Evolutionary conservation across 2,329 filamentous ascomycete species (phyloP).

Genomic region (Mycosphaerella arachidis): DNA sequence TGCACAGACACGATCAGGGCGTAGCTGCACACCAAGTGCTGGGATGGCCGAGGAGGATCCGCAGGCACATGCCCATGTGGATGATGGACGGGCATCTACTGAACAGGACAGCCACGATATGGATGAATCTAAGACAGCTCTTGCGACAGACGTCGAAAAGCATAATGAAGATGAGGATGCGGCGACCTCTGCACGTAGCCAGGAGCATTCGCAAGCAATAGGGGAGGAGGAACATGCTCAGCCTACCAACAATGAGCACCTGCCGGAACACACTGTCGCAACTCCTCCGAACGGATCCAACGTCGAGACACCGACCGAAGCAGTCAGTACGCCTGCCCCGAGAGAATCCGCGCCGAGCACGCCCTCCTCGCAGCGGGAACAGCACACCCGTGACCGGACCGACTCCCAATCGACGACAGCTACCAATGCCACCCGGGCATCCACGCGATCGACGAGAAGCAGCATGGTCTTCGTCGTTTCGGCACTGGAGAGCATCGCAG

Average conservation of each 20-base stretch:
- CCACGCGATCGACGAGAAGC: conserved; percentile 62
- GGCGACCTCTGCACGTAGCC: conserved; percentile 7
- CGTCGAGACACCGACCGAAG: conserved; percentile 1
- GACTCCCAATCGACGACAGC: conserved; percentile 57
- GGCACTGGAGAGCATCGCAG: conserved; percentile 84
- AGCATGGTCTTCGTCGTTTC: conserved; percentile 95
- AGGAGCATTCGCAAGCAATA: conserved; percentile 6
- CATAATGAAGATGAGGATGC: conserved; percentile 9
- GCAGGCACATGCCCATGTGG: conserved; percentile 16
- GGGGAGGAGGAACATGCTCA: not conserved
- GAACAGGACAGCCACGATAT: conserved; percentile 11
- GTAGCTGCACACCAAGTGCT: conserved; percentile 24
- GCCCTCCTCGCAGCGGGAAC: conserved; percentile 10
- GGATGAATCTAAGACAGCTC: conserved; percentile 5
- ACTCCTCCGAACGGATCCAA: conserved; percentile 2
- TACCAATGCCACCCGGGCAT: conserved; percentile 47
- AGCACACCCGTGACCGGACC: conserved; percentile 45
- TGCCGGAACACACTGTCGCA: not conserved
- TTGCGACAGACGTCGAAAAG: conserved; percentile 3
- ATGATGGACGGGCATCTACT: conserved; percentile 14
- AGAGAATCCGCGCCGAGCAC: conserved; percentile 19
- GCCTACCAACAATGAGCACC: conserved; percentile 11
- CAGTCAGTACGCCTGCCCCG: conserved; percentile 9
- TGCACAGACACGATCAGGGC: too few species aligned
- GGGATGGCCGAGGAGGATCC: conserved; percentile 29